These are phyloP conservation scores for Penicillium salamii DNA, from an alignment of 495 filamentous ascomycete genomes.

Conservation along the genomic window DNA sequence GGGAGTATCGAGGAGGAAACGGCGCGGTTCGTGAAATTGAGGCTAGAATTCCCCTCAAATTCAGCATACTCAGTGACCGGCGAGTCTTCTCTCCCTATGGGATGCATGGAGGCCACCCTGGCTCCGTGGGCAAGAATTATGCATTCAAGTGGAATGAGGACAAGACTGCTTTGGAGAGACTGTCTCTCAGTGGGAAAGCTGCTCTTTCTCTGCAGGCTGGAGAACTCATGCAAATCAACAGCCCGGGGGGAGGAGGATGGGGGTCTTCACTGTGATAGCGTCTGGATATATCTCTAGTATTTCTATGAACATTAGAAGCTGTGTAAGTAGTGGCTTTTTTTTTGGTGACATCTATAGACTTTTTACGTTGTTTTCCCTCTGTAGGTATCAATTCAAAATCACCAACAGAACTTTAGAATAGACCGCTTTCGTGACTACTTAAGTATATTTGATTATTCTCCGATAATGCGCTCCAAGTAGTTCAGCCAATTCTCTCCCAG, in stretches of 20 bases:
- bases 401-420: too few relatives aligned
- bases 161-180: conserved; percentile 9
- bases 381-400: too few relatives aligned
- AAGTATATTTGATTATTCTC: too few relatives aligned
- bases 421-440: too few relatives aligned
- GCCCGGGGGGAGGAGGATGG: conserved; percentile 18
- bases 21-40: conserved; percentile 36
- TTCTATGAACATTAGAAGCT: too few relatives aligned
- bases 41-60: conserved; percentile 57
- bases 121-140: conserved; percentile 6
- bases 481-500: conserved; percentile 11
- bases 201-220: conserved; percentile 15
- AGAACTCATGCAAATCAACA: conserved; percentile 20
- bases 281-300: too few relatives aligned
- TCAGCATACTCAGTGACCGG: conserved; percentile 78
- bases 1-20: conserved; percentile 32
- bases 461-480: conserved; percentile 7
- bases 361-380: too few relatives aligned
- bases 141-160: conserved; percentile 24
- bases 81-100: conserved; percentile 84
- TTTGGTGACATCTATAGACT: too few relatives aligned
- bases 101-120: conserved; percentile 59
- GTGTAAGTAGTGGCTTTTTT: too few relatives aligned
- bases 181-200: conserved; percentile 18
- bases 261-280: too few relatives aligned